phyloP scores from a whole-genome alignment of 441 rosid genomes.

The Adansonia gregorii region DNA sequence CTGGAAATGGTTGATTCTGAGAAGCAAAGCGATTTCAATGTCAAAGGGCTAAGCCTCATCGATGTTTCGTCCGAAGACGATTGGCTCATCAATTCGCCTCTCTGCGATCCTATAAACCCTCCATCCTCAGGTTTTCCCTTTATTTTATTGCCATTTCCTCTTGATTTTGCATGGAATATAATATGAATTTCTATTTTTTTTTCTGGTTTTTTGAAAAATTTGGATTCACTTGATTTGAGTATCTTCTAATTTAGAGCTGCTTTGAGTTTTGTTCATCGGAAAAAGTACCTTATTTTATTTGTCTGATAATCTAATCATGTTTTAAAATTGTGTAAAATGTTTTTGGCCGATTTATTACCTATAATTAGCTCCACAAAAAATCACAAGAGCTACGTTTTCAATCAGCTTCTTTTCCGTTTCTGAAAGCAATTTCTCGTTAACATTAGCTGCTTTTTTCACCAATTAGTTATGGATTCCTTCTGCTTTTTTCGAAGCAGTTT shows the following conservation, averaged over 20 bases:
- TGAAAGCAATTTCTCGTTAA: neutral
- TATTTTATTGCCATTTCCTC: neutral
- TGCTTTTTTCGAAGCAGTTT: neutral
- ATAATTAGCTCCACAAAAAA: neutral
- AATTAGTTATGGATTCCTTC: neutral
- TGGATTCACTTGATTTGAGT: neutral
- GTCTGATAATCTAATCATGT: neutral
- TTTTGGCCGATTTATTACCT: neutral
- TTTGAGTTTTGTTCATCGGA: no score
- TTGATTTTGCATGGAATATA: neutral
- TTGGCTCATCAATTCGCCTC: conserved; percentile 65
- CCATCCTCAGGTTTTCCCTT: conserved; percentile 17
- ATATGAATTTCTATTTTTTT: neutral
- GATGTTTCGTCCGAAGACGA: conserved; percentile 86
- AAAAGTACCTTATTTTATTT: no score
- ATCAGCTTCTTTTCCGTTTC: neutral
- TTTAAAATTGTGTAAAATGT: neutral
- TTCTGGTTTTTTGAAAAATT: neutral
- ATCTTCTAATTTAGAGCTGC: neutral
- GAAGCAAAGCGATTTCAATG: conserved; percentile 39
- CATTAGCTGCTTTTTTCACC: conserved; percentile 5
- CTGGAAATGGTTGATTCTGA: conserved; percentile 56
- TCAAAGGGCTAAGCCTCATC: conserved; percentile 61
- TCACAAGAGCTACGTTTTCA: neutral
- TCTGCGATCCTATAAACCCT: conserved; percentile 33